Percentiles rank a stretch among this genome's conserved stretches.
Evolutionary conservation across 2,329 filamentous ascomycete species (phyloP).

Genomic region (Furcasterigmium furcatum): DNA sequence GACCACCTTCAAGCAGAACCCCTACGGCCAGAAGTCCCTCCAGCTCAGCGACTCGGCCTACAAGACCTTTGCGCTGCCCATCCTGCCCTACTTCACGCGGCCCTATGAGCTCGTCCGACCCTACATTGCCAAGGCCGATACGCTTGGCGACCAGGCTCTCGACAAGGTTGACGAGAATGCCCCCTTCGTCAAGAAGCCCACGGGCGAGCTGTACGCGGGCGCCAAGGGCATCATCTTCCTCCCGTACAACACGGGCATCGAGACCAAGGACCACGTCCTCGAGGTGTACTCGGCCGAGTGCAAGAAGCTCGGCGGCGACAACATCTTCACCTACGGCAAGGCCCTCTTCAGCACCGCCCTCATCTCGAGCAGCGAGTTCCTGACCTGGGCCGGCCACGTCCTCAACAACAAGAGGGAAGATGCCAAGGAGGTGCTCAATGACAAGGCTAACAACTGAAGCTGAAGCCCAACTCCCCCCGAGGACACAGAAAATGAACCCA

Average conservation of each 20-base stretch:
- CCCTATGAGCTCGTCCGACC: slow-evolving; percentile 82
- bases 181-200: slow-evolving; percentile 73
- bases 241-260: slow-evolving; percentile 59
- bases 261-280: slow-evolving; percentile 60
- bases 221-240: slow-evolving; percentile 59
- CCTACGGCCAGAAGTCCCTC: slow-evolving; percentile 80
- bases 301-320: slow-evolving; percentile 62
- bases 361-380: slow-evolving; percentile 62
- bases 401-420: slow-evolving; percentile 61
- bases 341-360: slow-evolving; percentile 66
- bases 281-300: slow-evolving; percentile 54
- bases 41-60: slow-evolving; percentile 73
- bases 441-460: slow-evolving; percentile 43
- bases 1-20: slow-evolving; percentile 74
- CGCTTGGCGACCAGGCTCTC: slow-evolving; percentile 70
- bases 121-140: slow-evolving; percentile 80
- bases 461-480: background rate
- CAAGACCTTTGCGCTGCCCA: slow-evolving; percentile 70
- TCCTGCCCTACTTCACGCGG: slow-evolving; percentile 73
- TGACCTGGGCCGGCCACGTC: slow-evolving; percentile 57
- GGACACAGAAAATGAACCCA: background rate
- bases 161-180: slow-evolving; percentile 66
- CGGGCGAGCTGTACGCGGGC: slow-evolving; percentile 63
- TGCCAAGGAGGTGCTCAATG: slow-evolving; percentile 50
- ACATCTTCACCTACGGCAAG: slow-evolving; percentile 65